A percentile compares a stretch with the other conserved stretches of the same genome.
These are phyloP conservation scores for Pythium folliculosum DNA, from an alignment of 352 stramenopile genomes.

Conservation along the genomic window DNA sequence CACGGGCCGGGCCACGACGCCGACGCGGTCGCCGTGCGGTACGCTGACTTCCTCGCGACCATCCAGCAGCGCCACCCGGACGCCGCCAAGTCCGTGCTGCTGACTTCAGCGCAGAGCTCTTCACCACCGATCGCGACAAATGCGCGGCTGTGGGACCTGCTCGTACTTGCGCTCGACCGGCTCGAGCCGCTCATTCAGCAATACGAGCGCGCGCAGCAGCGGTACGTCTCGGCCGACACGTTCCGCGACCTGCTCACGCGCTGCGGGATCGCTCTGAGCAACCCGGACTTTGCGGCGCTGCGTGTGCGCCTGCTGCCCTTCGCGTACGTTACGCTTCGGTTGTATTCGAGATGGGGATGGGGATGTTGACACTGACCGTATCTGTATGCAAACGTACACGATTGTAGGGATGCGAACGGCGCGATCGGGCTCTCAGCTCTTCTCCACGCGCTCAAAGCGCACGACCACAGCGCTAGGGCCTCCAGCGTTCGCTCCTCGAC, in stretches of 20 bases:
- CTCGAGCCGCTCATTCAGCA: slow-evolving; percentile 57
- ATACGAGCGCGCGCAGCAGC: slow-evolving; percentile 55
- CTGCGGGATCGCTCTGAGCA: slow-evolving; percentile 64
- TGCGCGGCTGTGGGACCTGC: slow-evolving; percentile 62
- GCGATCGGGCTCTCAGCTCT: slow-evolving; percentile 45
- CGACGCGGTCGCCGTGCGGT: slow-evolving; percentile 48
- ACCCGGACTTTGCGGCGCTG: slow-evolving; percentile 67
- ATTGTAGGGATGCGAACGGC: slow-evolving; percentile 54
- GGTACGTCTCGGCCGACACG: slow-evolving; percentile 49
- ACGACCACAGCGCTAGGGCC: slow-evolving; percentile 47
- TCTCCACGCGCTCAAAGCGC: slow-evolving; percentile 47
- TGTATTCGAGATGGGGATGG: not conserved
- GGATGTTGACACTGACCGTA: not conserved
- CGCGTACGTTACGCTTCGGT: slow-evolving; percentile 37
- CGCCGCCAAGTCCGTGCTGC: slow-evolving; percentile 30
- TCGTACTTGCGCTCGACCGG: slow-evolving; percentile 51
- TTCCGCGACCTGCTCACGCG: slow-evolving; percentile 66
- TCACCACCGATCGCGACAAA: slow-evolving; percentile 31
- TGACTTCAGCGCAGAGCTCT: slow-evolving; percentile 44
- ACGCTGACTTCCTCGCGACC: slow-evolving; percentile 56
- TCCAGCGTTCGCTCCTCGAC: slow-evolving; percentile 27
- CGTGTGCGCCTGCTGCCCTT: slow-evolving; percentile 62
- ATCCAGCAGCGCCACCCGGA: slow-evolving; percentile 39
- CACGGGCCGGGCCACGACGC: not conserved
- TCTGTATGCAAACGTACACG: not conserved